These are phyloP conservation scores for Linum trigynum DNA, from an alignment of 345 rosid genomes.

Conservation along the genomic window DNA sequence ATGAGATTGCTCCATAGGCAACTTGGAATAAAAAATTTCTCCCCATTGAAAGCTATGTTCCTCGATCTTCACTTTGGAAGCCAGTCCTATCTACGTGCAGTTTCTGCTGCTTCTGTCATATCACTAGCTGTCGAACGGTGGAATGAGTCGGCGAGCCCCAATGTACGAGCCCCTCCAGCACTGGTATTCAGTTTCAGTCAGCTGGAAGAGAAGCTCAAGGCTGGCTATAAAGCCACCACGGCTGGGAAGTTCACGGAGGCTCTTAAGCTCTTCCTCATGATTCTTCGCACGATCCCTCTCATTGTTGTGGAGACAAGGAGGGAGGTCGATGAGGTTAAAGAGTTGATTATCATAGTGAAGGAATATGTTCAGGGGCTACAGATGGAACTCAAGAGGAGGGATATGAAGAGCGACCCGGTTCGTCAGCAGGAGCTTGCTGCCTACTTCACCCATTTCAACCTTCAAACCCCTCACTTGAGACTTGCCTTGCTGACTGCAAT, in stretches of 20 bases:
- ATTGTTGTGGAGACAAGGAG: constrained; percentile 89
- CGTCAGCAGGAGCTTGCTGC: constrained; percentile 98
- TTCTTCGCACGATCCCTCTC: constrained; percentile 87
- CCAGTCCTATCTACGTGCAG: constrained; percentile 66
- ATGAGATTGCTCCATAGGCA: constrained; percentile 86
- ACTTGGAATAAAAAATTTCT: constrained; percentile 75
- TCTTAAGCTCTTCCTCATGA: constrained; percentile 56
- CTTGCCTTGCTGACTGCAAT: constrained; percentile 72
- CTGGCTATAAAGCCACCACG: constrained; percentile 87
- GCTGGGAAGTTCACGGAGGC: constrained; percentile 69
- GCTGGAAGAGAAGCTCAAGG: constrained; percentile 84
- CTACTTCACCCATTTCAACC: constrained; percentile 90
- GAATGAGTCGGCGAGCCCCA: constrained; percentile 72
- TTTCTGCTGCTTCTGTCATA: constrained; percentile 71
- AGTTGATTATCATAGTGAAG: constrained; percentile 57
- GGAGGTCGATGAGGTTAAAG: constrained; percentile 96
- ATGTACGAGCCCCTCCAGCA: constrained; percentile 78
- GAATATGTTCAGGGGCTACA: constrained; percentile 81
- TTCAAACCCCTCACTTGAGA: constrained; percentile 74
- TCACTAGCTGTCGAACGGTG: constrained; percentile 75
- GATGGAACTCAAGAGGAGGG: constrained; percentile 83
- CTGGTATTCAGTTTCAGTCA: constrained; percentile 68
- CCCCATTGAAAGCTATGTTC: constrained; percentile 61
- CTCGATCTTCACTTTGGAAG: constrained; percentile 70
- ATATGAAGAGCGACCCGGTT: constrained; percentile 49